Base-by-base conservation (phyloP, 495 filamentous ascomycete species). In the Penicillium lagena region DNA sequence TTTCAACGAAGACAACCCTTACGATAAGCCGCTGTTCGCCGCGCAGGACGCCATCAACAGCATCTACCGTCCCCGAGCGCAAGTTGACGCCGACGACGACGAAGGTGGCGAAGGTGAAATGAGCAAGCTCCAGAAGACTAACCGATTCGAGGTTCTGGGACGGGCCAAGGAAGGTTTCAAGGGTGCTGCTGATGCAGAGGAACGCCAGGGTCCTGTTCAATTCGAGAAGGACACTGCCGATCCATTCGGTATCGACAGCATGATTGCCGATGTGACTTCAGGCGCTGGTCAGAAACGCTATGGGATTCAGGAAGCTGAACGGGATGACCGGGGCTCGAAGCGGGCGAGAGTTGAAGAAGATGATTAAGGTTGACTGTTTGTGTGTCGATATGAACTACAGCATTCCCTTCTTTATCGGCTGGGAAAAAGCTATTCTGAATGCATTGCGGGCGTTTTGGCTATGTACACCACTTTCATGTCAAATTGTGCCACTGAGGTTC, bases 1-100 rank as follows among this genome's bases (percentile, higher is more conserved):
- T 14, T 91, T 96, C 76, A 99, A 99, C 62, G 93, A 99, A 63
- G 94, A 99, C 61, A 89, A 99, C 54, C 81, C 82, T 1, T 99
- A 97, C 71, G 94, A 97, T 66, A 96, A 95, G 63, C 93, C 94
- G 40, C 70, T 99, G 12, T 99, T 99, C 63, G 90, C 90, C 9
- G 93, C 91, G 41, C 89, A 96, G 67, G 90, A 99, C 60, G 94
- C 91, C 5, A 89, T 95, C 52, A 90, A 79, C 65, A 89, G 85
- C 63, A 97, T 99, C 42, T 99, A 99, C 65, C 78, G 90, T 22
- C 90, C 94, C 7, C 72, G 79, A 34, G 78, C 85, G 15, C 78
- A 79, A 37, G 59, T 72, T 15, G 79, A 83, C 35, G 79, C 77
- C 39, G 86, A 89, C 35, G 83, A 89, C 13, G 88, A 89, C 39